phyloP scores from a whole-genome alignment of 345 rosid species.

The Camelina neglecta region DNA sequence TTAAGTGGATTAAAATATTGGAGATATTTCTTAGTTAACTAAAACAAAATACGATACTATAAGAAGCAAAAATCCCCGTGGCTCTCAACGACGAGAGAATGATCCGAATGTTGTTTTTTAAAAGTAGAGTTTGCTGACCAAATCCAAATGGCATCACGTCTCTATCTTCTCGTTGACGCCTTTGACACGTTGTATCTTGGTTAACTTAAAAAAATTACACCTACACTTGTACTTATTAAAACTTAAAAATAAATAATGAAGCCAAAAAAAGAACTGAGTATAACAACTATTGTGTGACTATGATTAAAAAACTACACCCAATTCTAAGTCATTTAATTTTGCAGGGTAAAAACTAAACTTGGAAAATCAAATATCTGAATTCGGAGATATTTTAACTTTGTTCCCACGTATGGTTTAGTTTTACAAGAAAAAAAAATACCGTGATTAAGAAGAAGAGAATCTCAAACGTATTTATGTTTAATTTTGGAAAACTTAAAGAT shows the following conservation, averaged over 20 bases:
- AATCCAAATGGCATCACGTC: constrained; percentile 1
- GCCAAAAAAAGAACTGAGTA: neutral
- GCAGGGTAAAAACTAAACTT: neutral
- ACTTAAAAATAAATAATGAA: neutral
- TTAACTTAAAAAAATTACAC: no score
- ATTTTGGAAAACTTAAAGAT: neutral
- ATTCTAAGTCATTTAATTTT: neutral
- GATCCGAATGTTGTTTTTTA: neutral
- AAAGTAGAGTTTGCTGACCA: neutral
- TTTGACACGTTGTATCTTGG: neutral
- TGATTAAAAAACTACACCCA: no score
- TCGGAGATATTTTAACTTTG: neutral
- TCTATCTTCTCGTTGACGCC: constrained; percentile 1
- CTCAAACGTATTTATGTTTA: neutral
- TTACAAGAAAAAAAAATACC: neutral
- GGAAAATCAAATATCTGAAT: neutral
- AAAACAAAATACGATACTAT: neutral
- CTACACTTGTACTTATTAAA: neutral
- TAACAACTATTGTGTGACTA: neutral
- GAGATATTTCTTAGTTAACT: neutral
- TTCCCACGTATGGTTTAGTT: neutral
- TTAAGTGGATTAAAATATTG: neutral
- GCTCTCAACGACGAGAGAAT: neutral
- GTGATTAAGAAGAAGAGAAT: neutral
- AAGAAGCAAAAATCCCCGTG: neutral